These are phyloP conservation scores for Amaranthus hypochondriacus DNA, from an alignment of 148 eudicot genomes.

Conservation along the genomic window DNA sequence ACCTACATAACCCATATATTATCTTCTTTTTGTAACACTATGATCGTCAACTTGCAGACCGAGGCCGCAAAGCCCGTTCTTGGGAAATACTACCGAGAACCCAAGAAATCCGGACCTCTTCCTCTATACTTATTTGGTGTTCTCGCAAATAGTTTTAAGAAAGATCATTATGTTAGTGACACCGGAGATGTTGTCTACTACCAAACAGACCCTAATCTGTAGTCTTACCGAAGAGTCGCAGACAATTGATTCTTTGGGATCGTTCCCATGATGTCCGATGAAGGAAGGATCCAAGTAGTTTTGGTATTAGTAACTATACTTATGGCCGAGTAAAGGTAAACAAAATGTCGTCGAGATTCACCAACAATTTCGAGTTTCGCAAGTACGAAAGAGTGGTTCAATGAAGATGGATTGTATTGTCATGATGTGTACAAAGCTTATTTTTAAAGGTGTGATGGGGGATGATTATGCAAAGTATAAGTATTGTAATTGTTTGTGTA, in stretches of 20 bases:
- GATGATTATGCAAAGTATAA: no score
- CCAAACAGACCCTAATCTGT: slow-evolving; percentile 47
- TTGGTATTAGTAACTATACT: not conserved
- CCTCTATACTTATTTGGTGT: slow-evolving; percentile 52
- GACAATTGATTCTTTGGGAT: slow-evolving; percentile 17
- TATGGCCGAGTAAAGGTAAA: not conserved
- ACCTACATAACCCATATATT: not conserved
- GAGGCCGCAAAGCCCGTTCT: slow-evolving; percentile 74
- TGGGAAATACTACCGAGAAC: slow-evolving; percentile 62
- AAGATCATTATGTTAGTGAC: slow-evolving; percentile 77
- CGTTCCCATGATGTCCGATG: not conserved
- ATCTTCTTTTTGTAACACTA: not conserved
- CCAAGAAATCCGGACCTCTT: slow-evolving; percentile 56
- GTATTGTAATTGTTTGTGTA: no score
- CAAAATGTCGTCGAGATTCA: no score
- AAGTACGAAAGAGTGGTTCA: not conserved
- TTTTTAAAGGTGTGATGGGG: no score
- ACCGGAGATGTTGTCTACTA: slow-evolving; percentile 65
- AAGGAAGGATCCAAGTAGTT: slow-evolving; percentile 6
- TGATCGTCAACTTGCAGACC: slow-evolving; percentile 36
- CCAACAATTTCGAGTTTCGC: not conserved
- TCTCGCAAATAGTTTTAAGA: slow-evolving; percentile 46
- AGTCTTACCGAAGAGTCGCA: not conserved
- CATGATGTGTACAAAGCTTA: not conserved
- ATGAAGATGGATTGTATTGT: not conserved